Evolutionary conservation across 306 rosid genomes (phyloP), one percentile per base, ranked within the genome.

Genomic region (Quercus gilva): DNA sequence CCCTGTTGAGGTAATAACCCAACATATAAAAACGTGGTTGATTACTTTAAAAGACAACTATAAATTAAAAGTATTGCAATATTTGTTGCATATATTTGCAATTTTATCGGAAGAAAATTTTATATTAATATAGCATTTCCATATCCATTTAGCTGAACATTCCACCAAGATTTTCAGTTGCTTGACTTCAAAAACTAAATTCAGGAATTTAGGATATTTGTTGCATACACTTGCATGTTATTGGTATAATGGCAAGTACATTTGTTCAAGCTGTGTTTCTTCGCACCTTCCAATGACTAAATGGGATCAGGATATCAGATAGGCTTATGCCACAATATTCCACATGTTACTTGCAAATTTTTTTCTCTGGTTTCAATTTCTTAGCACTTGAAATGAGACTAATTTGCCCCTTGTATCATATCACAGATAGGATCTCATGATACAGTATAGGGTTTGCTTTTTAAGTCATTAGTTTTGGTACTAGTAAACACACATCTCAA

Each of bases 1-100:
- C 97, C 97, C 99, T 95, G 89, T 75, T 51, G 76, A 67, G 55
- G 60, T 70, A 60, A 83, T 51, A 71, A 80, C n/a, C 80, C 71
- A 69, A 61, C 71, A 28, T 23, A 74, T 78, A 74, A 43, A 65
- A 88, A 74, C 71, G 63, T 67, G 65, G 55, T 28, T 49, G 68
- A 68, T 43, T 37, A 9, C 20, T 20, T 76, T 72, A 60, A 51
- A 75, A 63, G 7, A 83, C 10, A 11, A 74, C 19, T 74, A 43
- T 35, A 19, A 3, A 65, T 67, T 70, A 55, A 21, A 67, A 49
- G 15, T 12, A 12, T 49, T 12, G 12, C 53, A 49, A 49, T 49
- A 49, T 49, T 49, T 49, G 53, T 12, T 49, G 53, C 53, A 49
- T 10, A 49, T 49, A 12, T 13, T 12, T 49, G 53, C 53, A 49